Evolutionary conservation across 2,329 filamentous ascomycete species (phyloP).

Genomic region (Cercospora nicotianae): DNA sequence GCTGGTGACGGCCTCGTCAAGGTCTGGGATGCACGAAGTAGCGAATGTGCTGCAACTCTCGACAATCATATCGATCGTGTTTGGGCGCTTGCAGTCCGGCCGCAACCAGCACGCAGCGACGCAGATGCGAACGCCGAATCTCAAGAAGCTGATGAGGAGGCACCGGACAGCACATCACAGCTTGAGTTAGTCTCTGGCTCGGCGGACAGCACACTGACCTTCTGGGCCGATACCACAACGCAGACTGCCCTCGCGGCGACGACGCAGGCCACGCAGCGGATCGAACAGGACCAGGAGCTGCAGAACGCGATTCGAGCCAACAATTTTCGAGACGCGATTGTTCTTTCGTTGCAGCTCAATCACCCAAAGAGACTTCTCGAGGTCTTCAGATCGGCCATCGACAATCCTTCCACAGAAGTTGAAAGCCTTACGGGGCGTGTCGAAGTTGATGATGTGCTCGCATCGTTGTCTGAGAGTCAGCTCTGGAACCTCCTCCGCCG

Average conservation of each 20-base stretch:
- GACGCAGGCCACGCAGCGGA: constrained; percentile 71
- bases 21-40: constrained; percentile 85
- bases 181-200: constrained; percentile 84
- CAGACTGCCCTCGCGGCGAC: constrained; percentile 74
- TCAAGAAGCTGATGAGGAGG: constrained; percentile 33
- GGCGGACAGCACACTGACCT: constrained; percentile 88
- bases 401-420: constrained; percentile 59
- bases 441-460: constrained; percentile 78
- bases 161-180: constrained; percentile 33
- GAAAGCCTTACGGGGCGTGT: constrained; percentile 64
- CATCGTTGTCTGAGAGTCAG: constrained; percentile 77
- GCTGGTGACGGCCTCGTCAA: constrained; percentile 95
- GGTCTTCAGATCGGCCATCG: constrained; percentile 79
- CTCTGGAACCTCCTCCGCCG: constrained; percentile 79
- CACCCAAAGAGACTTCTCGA: constrained; percentile 84
- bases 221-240: constrained; percentile 90
- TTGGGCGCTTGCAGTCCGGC: constrained; percentile 79
- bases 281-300: constrained; percentile 92
- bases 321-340: constrained; percentile 90
- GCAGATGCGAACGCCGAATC: constrained; percentile 23
- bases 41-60: constrained; percentile 82
- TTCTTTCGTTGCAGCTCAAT: constrained; percentile 86
- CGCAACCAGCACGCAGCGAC: constrained; percentile 40
- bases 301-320: constrained; percentile 88
- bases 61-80: constrained; percentile 97